Base-by-base conservation (phyloP, 73 alveolate genomes). In the Paramecium pentaurelia region DNA sequence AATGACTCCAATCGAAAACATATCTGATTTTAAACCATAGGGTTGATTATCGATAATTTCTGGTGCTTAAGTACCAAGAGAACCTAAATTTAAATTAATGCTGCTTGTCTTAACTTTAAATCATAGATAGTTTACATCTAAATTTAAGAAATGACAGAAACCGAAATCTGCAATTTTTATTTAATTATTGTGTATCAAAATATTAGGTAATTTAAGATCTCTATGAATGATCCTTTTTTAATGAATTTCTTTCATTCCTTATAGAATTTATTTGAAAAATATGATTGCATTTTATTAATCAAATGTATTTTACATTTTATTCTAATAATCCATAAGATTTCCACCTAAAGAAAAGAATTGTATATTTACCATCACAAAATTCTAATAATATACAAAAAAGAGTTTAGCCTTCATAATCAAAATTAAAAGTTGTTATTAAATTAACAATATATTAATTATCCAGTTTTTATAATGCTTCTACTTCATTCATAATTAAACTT, bases 51-150 rank as follows among this genome's bases (percentile, higher is more conserved):
- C 86, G n/a, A 95, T 47, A 4, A 95, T 93, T 88, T 95, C 98
- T 14, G 98, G 97, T 59, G 98, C 97, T 58, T 92, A 95, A 80
- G 86, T 92, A 12, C 96, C 94, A 18, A 89, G 60, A 9, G 97
- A 75, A n/a, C 97, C 97, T 77, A 64, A n/a, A 6, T 64, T 64
- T n/a, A 64, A 27, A 11, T 64, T 12, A 64, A 64, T 18, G 28
- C 28, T 12, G 22, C 49, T 64, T 64, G 27, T 4, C 84, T 64
- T 12, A 7, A 7, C 7, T 1, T 11, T 28, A 28, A 4, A 64
- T 54, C 4, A 3, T 18, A 4, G 0, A 14, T 60, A 28, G 3
- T 4, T 10, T 64, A 64, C 84, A 28, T 34, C 84, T 12, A 22
- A 14, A 0, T 32, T n/a, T 38, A 73, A 2, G 27, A 73, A 6